Conservation (phyloP, 108 stramenopile genomes). For the Bacterosira constricta region DNA sequence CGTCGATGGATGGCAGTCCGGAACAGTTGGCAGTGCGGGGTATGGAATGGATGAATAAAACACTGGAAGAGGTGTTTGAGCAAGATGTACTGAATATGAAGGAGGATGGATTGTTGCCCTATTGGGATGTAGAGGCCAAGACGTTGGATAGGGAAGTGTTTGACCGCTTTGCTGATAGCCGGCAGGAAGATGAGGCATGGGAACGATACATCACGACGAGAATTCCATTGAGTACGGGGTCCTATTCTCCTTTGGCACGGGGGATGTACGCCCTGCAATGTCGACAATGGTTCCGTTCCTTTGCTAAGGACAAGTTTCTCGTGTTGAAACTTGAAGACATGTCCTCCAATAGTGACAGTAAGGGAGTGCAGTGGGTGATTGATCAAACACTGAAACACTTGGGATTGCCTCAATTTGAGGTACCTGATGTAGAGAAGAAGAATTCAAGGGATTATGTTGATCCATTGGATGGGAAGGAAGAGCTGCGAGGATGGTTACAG, state of each 20-base stretch:
- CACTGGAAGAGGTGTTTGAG: constrained; percentile 84
- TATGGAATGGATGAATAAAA: constrained; percentile 74
- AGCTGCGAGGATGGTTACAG: constrained; percentile 36
- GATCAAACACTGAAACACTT: constrained; percentile 52
- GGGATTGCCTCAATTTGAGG: constrained; percentile 51
- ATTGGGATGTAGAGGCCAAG: constrained; percentile 67
- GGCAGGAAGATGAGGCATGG: constrained; percentile 73
- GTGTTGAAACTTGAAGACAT: constrained; percentile 87
- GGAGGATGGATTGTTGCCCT: constrained; percentile 78
- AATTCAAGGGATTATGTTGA: constrained; percentile 44
- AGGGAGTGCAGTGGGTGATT: constrained; percentile 56
- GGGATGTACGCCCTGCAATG: constrained; percentile 94
- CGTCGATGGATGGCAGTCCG: constrained; percentile 76
- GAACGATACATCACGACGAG: constrained; percentile 63
- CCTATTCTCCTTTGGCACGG: constrained; percentile 85
- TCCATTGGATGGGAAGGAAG: constrained; percentile 34
- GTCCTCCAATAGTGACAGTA: constrained; percentile 6
- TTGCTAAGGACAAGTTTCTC: constrained; percentile 71
- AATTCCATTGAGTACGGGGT: constrained; percentile 84
- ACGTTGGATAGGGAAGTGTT: constrained; percentile 52
- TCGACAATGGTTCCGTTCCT: constrained; percentile 89
- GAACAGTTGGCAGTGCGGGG: constrained; percentile 85
- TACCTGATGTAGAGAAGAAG: constrained; percentile 40
- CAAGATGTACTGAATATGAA: constrained; percentile 75
- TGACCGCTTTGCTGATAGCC: constrained; percentile 54